Base-by-base conservation (phyloP, 768 basidiomycete genomes). In the Podaxis sp. region DNA sequence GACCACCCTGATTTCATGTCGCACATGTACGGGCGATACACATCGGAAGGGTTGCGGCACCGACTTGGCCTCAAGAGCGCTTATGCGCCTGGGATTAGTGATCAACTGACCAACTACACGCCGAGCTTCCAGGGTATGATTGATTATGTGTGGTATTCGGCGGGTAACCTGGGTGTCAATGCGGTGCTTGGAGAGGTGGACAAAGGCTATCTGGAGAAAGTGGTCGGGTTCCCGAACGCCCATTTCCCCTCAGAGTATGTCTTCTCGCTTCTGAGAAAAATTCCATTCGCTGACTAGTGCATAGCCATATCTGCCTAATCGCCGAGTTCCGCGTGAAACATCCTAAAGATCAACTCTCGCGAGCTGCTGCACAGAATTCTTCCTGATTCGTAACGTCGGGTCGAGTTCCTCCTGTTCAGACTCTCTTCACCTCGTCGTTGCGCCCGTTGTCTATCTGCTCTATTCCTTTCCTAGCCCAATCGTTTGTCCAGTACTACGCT, bases 211-310 rank as follows among this genome's bases (percentile, higher is more conserved):
- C 72, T 98, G 72, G 87, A 90, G 66, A 93, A 93, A 77, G 86
- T 86, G 17, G 96, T 98, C 50, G 97, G 97, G 40, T 98, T 98
- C 82, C 97, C 97, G 29, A 96, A 98, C 74, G 85, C 88, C 1
- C 94, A 98, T 72, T 97, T 95, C 82, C 94, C 96, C 24, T 96
- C 94, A 63, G 96, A 98, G 95, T 98, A 75, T 72, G 94, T 88
- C 15, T 64, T 88, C 17, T 64, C 62, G 11, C 57, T 55, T 5
- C 9, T 5, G 41, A 27, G 27, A 33, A 33, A 33, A 33, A 33
- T 53, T 33, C 19, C 17, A 4, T 55, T 37, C 6, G 49, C 55
- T 66, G 43, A 58, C 52, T 38, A 61, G 41, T 52, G 47, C 58
- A 9, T 69, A 93, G 91, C 71, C 91, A 94, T 70, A 75, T 94